Percentiles rank a stretch among this genome's conserved stretches.
These are phyloP conservation scores for Penicillium steckii DNA, from an alignment of 495 filamentous ascomycete species.

Conservation along the genomic window DNA sequence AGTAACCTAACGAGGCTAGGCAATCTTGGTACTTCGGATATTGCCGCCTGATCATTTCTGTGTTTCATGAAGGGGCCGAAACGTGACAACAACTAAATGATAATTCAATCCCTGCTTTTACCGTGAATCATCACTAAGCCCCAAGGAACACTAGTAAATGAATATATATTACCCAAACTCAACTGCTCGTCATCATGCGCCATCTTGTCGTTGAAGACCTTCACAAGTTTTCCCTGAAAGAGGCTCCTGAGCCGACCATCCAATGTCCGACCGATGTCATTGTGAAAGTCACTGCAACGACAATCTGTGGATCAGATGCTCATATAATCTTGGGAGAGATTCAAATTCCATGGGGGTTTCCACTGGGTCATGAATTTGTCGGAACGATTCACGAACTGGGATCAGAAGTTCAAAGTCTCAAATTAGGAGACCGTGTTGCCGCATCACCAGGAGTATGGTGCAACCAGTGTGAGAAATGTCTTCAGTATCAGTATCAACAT, in stretches of 20 bases:
- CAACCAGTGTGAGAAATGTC: not conserved
- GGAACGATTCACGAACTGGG: slow-evolving; percentile 65
- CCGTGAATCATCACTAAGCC: too few relatives aligned
- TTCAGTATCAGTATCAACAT: not conserved
- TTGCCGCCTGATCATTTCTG: too few relatives aligned
- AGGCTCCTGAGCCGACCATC: slow-evolving; percentile 5
- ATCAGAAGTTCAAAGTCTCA: slow-evolving; percentile 56
- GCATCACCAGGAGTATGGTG: slow-evolving; percentile 7
- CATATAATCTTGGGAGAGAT: slow-evolving; percentile 81
- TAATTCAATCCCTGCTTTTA: too few relatives aligned
- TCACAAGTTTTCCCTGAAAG: not conserved
- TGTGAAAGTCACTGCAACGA: slow-evolving; percentile 5
- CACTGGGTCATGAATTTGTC: slow-evolving; percentile 68
- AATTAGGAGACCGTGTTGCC: slow-evolving; percentile 69
- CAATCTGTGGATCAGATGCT: slow-evolving; percentile 65
- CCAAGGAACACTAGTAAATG: too few relatives aligned
- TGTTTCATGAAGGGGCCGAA: too few relatives aligned
- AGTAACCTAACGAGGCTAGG: too few relatives aligned
- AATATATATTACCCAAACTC: too few relatives aligned
- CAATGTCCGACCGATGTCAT: slow-evolving; percentile 7
- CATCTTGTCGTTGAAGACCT: not conserved
- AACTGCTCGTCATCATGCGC: not conserved
- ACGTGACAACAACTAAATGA: too few relatives aligned
- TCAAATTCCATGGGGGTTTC: slow-evolving; percentile 52
- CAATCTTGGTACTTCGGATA: too few relatives aligned